Evolutionary conservation across 1,284 basidiomycete genomes (phyloP).

Genomic region (Ganoderma lingzhi): DNA sequence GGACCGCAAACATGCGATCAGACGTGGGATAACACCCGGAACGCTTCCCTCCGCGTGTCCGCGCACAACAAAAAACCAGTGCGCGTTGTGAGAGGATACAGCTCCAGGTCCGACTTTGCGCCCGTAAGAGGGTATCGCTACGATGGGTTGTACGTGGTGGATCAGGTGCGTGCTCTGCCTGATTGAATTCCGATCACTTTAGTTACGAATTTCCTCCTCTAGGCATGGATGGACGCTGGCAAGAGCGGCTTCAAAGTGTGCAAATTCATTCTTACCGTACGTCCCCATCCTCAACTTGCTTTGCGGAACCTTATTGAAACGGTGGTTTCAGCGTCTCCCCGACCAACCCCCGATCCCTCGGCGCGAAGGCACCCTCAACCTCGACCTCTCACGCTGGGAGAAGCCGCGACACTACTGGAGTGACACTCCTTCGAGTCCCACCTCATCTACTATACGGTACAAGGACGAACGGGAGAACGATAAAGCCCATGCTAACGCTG

Average conservation of each 20-base stretch:
- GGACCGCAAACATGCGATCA: slow-evolving; percentile 46
- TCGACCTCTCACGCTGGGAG: slow-evolving; percentile 20
- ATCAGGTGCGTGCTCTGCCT: slow-evolving; percentile 25
- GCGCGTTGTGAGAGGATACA: slow-evolving; percentile 49
- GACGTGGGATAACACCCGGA: slow-evolving; percentile 42
- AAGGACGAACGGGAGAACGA: not conserved
- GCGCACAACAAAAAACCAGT: slow-evolving; percentile 45
- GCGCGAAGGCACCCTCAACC: slow-evolving; percentile 18
- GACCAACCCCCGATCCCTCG: slow-evolving; percentile 31
- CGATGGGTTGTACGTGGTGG: slow-evolving; percentile 54
- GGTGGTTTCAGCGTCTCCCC: slow-evolving; percentile 25
- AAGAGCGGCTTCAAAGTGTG: slow-evolving; percentile 34
- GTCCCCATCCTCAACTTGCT: not conserved
- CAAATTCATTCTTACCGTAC: slow-evolving; percentile 29
- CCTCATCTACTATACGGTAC: not conserved
- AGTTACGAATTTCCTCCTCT: not conserved
- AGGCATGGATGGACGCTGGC: slow-evolving; percentile 34
- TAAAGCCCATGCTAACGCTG: not conserved
- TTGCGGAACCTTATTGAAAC: not conserved
- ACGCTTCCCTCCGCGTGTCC: slow-evolving; percentile 47
- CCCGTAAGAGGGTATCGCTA: slow-evolving; percentile 52
- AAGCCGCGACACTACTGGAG: slow-evolving; percentile 20
- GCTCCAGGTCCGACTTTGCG: slow-evolving; percentile 37
- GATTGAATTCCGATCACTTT: not conserved
- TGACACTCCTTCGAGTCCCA: not conserved